Base-by-base conservation (phyloP, 139 green algal genomes). In the Zygnema cylindricum region DNA sequence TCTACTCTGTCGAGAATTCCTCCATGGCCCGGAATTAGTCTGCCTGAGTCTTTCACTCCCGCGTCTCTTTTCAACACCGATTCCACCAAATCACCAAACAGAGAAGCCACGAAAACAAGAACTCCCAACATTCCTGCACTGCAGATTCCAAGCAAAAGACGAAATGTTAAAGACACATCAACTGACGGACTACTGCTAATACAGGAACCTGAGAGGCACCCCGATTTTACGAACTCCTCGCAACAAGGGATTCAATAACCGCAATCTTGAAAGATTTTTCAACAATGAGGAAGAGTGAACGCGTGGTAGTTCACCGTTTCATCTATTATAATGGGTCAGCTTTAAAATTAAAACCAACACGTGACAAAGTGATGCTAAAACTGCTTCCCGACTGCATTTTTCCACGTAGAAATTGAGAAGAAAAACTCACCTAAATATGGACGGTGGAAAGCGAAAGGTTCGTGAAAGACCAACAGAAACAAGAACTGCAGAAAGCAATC, bases 71-170 rank as follows among this genome's bases (percentile, higher is more conserved):
- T 99, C 92, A 99, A 98, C 83, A 98, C 95, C 3, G 91, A 96
- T 93, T 99, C 98, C n/a, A 98, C 97, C 43, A 99, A 92, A 89
- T 99, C 98, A 0, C 98, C 98, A 91, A 98, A 98, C n/a, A 99
- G 87, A 73, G 69, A 76, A 16, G 81, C 23, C 32, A 86, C 55
- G 36, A 92, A 92, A 41, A 88, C 35, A 32, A 92, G 32, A 22
- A 86, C 32, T 1, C n/a, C 88, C 49, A 92, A 33, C 2, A 32
- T 71, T 21, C 39, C 79, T 0, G 87, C 55, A 49, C 77, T 87
- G 86, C 49, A 7, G 16, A 63, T 7, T 63, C 16, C 49, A 63
- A 63, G 49, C 49, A 63, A 25, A 7, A 63, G 49, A 63, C 7
- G 49, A 16, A 25, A 63, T 63, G 49, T 63, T 63, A 25, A 63